phyloP scores from a whole-genome alignment of 2,329 filamentous ascomycete genomes.

The Arthrobotrys megalospora region DNA sequence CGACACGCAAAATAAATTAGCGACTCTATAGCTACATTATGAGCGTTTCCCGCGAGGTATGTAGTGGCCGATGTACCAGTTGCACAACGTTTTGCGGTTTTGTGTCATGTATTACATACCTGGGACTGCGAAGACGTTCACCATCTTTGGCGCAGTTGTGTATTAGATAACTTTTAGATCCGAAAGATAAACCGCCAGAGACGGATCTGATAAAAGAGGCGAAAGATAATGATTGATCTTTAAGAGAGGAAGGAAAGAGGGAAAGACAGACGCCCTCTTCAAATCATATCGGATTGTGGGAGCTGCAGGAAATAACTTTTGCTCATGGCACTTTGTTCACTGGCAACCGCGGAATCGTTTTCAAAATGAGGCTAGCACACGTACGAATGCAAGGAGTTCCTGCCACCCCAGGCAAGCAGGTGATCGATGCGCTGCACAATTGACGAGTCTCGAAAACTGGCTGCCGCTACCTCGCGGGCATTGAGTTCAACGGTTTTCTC shows the following conservation, averaged over 20 bases:
- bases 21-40: background rate
- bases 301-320: slow-evolving; percentile 17
- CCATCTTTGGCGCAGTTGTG: slow-evolving; percentile 70
- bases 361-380: slow-evolving; percentile 37
- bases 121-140: slow-evolving; percentile 81
- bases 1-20: background rate
- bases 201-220: slow-evolving; percentile 58
- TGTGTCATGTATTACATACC: slow-evolving; percentile 66
- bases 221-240: slow-evolving; percentile 44
- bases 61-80: background rate
- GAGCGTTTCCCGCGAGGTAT: background rate
- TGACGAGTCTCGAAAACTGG: slow-evolving; percentile 20
- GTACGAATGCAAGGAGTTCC: slow-evolving; percentile 45
- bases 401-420: slow-evolving; percentile 47
- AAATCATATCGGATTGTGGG: slow-evolving; percentile 51
- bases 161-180: slow-evolving; percentile 50
- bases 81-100: background rate
- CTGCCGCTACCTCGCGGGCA: background rate
- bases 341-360: slow-evolving; percentile 33
- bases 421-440: slow-evolving; percentile 32
- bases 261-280: slow-evolving; percentile 38
- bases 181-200: slow-evolving; percentile 57
- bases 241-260: slow-evolving; percentile 43
- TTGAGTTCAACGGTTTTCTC: slow-evolving; percentile 42
- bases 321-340: slow-evolving; percentile 9